Evolutionary conservation across 2,329 filamentous ascomycete species (phyloP), one percentile per base, ranked within the genome.

Genomic region (Plectosphaerella plurivora): DNA sequence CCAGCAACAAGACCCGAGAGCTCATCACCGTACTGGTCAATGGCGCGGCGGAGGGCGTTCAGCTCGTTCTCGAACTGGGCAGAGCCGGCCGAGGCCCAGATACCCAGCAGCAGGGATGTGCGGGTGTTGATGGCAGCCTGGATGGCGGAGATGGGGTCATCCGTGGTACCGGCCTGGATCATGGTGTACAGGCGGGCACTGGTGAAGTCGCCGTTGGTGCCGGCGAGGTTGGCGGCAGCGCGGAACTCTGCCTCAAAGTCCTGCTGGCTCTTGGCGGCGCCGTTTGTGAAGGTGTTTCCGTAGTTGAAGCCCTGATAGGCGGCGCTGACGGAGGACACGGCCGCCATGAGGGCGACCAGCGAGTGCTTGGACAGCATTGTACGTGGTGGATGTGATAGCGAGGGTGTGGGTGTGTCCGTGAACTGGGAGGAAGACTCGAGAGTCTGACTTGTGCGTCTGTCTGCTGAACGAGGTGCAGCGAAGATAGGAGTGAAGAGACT

Each of bases 51-150:
- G 47, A 96, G 77, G 14, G 91, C 90, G 3, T 75, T 66, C 47
- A 96, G 72, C 73, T 96, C 91, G 65, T 90, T 88, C 66, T 78
- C 71, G 68, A 95, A 85, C 20, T 66, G 68, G 5, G 70, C 75
- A 51, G 81, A 73, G 48, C 85, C 86, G 41, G 77, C 87, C 0
- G 89, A 93, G 10, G 84, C 83, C 91, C 91, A 96, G 49, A 97
- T 74, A 59, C 91, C 91, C 12, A 96, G 82, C 11, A 97, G 80
- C 24, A 97, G 79, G 44, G 79, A 78, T 2, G 89, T 95, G 61
- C 90, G 81, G 63, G 89, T 89, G 60, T 79, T 81, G 69, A 96
- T 91, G 62, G 91, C 91, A 44, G 91, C 91, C 42, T 87, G 87
- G 57, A 96, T 90, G 58, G 87, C 89, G 41, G 79, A 75, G 63